Evolutionary conservation across 2,329 filamentous ascomycete genomes (phyloP).

Genomic region (Juglanconis sp.): DNA sequence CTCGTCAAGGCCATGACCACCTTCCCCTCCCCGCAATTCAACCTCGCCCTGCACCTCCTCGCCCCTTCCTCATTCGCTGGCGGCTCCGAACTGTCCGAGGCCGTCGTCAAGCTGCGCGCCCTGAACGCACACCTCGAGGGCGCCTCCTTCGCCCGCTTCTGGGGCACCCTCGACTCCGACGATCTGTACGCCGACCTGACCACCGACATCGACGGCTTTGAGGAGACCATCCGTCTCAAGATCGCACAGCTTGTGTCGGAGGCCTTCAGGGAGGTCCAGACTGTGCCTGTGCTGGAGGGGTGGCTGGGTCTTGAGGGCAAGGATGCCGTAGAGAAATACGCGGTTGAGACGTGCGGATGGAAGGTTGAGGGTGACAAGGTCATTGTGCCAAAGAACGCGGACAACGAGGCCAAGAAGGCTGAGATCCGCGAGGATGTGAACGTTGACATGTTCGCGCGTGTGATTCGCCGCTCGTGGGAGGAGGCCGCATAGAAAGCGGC

Average conservation of each 20-base stretch:
- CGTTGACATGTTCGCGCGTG: conserved; percentile 78
- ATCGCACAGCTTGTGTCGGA: conserved; percentile 87
- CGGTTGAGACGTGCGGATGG: conserved; percentile 85
- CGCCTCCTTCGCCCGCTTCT: conserved; percentile 89
- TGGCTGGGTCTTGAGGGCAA: conserved; percentile 70
- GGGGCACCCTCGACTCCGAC: conserved; percentile 86
- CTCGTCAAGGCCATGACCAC: conserved; percentile 97
- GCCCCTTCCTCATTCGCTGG: conserved; percentile 73
- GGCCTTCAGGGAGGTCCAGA: conserved; percentile 69
- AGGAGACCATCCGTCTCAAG: conserved; percentile 85
- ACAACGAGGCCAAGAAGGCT: conserved; percentile 95
- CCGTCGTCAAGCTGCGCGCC: conserved; percentile 78
- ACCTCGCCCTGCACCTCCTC: conserved; percentile 88
- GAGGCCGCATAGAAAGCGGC: conserved; percentile 57
- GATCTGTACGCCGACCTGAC: conserved; percentile 94
- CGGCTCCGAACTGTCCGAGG: conserved; percentile 76
- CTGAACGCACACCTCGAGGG: conserved; percentile 86
- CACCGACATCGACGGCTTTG: conserved; percentile 90
- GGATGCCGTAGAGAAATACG: conserved; percentile 70
- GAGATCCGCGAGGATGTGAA: conserved; percentile 95
- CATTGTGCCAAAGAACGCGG: conserved; percentile 84
- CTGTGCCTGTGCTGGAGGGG: conserved; percentile 61
- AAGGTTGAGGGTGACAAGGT: conserved; percentile 67
- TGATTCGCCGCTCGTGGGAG: conserved; percentile 83
- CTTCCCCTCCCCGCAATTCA: conserved; percentile 95